Base-by-base conservation (phyloP, 2,329 filamentous ascomycete species). In the Volutella citrinella region DNA sequence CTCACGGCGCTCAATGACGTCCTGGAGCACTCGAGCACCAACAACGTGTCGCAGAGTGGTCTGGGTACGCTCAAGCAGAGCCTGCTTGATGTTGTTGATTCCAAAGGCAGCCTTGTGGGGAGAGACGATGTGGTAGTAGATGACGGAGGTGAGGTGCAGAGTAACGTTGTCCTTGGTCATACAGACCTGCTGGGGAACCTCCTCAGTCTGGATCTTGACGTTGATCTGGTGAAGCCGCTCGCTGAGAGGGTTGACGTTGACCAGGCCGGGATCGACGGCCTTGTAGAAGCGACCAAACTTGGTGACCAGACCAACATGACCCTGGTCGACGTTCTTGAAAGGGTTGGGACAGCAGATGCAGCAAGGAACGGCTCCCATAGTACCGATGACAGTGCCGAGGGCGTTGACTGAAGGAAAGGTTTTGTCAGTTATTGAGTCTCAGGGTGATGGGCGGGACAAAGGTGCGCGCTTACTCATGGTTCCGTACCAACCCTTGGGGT, bases 81-180 rank as follows among this genome's bases (percentile, higher is more conserved):
- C 93, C 67, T 95, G 89, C 51, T 86, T 85, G 42, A 98, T 85
- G 63, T 97, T 93, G 66, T 84, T 76, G 61, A 98, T 96, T 49
- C 93, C 93, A 60, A 97, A 98, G 40, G 93, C 91, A 39, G 91
- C 89, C 69, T 95, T 96, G 76, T 97, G 91, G 2, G 93, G 93
- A 18, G 86, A 85, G 35, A 84, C 86, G 57, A 98, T 91, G 74
- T 95, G 90, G 72, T 98, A 98, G 77, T 98, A 98, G 68, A 98
- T 96, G 60, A 98, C 93, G 6, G 87, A 95, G 29, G 90, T 97
- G 49, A 98, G 75, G 54, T 90, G 83, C 25, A 98, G 75, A 27
- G 87, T 95, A 45, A 97, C 93, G 56, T 98, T 98, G 74, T 98
- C 93, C 71, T 97, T 97, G 63, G 93, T 98, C 90, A 98, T 98